Conservation (phyloP, 805 yeast genomes). For the Spencermartinsiella europaea region DNA sequence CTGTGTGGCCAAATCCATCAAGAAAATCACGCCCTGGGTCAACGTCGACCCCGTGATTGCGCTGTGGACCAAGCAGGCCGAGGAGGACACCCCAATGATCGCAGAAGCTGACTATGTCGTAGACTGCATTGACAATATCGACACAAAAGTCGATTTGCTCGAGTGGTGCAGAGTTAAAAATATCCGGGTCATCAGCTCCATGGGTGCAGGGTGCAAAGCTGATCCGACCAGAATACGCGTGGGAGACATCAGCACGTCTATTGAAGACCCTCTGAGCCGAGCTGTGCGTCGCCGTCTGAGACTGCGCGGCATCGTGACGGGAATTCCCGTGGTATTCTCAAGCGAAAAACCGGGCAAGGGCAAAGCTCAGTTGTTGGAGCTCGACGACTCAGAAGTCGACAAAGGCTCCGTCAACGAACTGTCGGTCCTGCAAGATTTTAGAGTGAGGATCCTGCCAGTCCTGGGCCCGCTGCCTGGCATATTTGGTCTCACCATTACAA, state of each 20-base stretch:
- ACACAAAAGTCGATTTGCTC: constrained; percentile 89
- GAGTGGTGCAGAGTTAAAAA: constrained; percentile 59
- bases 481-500: constrained; percentile 87
- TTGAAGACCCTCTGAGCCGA: constrained; percentile 90
- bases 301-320: constrained; percentile 65
- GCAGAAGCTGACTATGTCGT: constrained; percentile 65
- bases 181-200: constrained; percentile 76
- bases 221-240: constrained; percentile 90
- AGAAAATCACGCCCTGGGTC: constrained; percentile 89
- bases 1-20: constrained; percentile 64
- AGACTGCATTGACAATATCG: constrained; percentile 95
- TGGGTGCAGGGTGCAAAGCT: constrained; percentile 97
- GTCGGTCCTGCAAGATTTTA: constrained; percentile 79
- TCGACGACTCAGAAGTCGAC: constrained; percentile 73
- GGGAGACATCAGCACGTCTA: constrained; percentile 83
- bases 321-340: constrained; percentile 84
- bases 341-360: constrained; percentile 96
- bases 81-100: constrained; percentile 56
- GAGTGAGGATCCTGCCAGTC: constrained; percentile 93
- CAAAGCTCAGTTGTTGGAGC: constrained; percentile 81
- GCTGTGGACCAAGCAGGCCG: constrained; percentile 52
- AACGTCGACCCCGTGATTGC: constrained; percentile 71
- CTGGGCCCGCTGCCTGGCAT: constrained; percentile 96
- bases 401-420: constrained; percentile 83
- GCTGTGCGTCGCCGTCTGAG: constrained; percentile 80